Base-by-base conservation (phyloP, 1,139 yeast genomes). In the Candida sanyaensis region DNA sequence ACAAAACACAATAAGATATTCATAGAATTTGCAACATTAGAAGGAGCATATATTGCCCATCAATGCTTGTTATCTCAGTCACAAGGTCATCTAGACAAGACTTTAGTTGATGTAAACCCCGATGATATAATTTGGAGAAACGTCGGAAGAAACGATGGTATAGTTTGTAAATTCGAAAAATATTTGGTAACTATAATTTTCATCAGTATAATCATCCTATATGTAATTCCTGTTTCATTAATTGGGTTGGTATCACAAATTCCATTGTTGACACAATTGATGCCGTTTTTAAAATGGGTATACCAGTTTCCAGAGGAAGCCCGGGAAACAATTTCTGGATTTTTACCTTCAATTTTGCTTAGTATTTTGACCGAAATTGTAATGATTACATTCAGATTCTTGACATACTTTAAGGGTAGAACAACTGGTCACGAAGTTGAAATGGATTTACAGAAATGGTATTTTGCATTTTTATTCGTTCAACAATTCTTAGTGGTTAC, bases 401-500 rank as follows among this genome's bases (percentile, higher is more conserved):
- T 85, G 21, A 71, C 81, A 4, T 65, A 65, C 42, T 68, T 75
- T 46, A 81, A 81, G 54, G 84, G 86, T 6, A 74, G 71, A 37
- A 60, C 76, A 42, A 78, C 86, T 0, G 84, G 84, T 0, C 73
- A 83, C 4, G 80, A 78, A 50, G 61, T 81, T 11, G 88, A 86
- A 59, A 38, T 77, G 2, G 84, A 81, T 52, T 67, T 83, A n/a
- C 91, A 86, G 53, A 67, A 70, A 44, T 86, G 92, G 91, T 82
- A 69, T 73, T 85, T 74, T 70, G 75, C 55, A 49, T 91, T 91
- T 60, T 69, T 86, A 45, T 89, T 88, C 60, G 81, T 89, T 41
- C 97, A 91, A 57, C 82, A 89, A 37, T 91, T 91, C 56, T 64
- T 91, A 39, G 95, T 91, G 37, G 91, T 91, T 2, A 87, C 97